Percentiles rank a stretch among this genome's conserved stretches.
Evolutionary conservation across 169 alveolate species (phyloP).

Genomic region (Eimeria acervulina): DNA sequence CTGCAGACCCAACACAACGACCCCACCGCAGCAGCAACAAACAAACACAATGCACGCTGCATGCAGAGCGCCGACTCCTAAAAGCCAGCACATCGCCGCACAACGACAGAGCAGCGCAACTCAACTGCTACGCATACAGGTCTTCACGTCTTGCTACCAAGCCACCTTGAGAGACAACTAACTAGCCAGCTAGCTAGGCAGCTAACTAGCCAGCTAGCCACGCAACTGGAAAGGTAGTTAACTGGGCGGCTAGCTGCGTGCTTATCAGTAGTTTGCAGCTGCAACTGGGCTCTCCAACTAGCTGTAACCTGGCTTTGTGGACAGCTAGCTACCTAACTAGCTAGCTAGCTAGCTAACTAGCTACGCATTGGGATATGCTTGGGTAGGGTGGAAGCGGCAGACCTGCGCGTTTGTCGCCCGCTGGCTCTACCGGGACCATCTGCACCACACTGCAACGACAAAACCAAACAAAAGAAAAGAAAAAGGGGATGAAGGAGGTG

Average conservation of each 20-base stretch:
- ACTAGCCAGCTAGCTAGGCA: background rate
- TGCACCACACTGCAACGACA: conserved; percentile 23
- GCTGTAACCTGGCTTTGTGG: background rate
- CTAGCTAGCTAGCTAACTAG: background rate
- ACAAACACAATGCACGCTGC: background rate
- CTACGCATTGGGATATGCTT: background rate
- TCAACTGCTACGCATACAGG: too few relatives aligned
- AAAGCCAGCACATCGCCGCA: too few relatives aligned
- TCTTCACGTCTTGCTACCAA: background rate
- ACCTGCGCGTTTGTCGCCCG: conserved; percentile 37
- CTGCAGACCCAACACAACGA: background rate
- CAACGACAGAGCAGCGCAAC: too few relatives aligned
- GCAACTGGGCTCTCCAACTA: background rate
- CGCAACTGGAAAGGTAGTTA: background rate
- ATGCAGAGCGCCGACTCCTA: too few relatives aligned
- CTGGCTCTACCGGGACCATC: conserved; percentile 6
- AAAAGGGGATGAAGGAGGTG: background rate
- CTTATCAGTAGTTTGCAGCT: too few relatives aligned
- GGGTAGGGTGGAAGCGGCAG: background rate
- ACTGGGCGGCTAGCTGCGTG: background rate
- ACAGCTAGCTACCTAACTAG: background rate
- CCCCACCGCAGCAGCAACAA: background rate
- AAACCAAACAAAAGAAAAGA: background rate
- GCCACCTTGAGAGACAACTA: background rate
- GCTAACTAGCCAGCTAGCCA: background rate